Percentiles rank a stretch among this genome's conserved stretches.
Evolutionary conservation across 495 filamentous ascomycete genomes (phyloP).

Genomic region (Rusavskia elegans): DNA sequence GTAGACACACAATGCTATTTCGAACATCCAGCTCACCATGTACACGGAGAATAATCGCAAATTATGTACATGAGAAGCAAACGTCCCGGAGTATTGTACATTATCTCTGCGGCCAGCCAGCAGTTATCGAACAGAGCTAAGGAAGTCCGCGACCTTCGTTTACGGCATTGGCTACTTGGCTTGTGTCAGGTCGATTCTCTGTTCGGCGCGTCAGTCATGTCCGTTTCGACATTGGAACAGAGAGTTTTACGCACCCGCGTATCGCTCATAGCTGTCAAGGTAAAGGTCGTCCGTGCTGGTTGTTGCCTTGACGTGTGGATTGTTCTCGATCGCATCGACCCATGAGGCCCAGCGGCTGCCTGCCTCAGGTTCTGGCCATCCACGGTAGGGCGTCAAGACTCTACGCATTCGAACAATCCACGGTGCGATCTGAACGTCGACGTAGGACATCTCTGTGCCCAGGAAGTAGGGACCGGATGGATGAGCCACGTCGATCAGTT

Average conservation of each 20-base stretch:
- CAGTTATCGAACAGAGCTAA: slow-evolving; percentile 7
- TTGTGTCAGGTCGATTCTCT: slow-evolving; percentile 48
- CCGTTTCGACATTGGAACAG: background rate
- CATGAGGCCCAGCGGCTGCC: slow-evolving; percentile 60
- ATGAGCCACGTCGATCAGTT: slow-evolving; percentile 58
- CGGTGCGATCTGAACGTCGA: slow-evolving; percentile 79
- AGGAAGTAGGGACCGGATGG: slow-evolving; percentile 68
- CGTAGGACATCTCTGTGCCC: slow-evolving; percentile 52
- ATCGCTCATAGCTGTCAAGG: slow-evolving; percentile 52
- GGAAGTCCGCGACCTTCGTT: slow-evolving; percentile 40
- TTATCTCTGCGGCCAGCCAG: background rate
- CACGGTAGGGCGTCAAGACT: slow-evolving; percentile 65
- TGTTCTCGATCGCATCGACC: slow-evolving; percentile 66
- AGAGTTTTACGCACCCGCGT: slow-evolving; percentile 32
- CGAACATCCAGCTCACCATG: too few relatives aligned
- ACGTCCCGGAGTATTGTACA: background rate
- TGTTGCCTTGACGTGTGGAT: slow-evolving; percentile 59
- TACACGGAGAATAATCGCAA: background rate
- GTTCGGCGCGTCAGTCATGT: slow-evolving; percentile 10
- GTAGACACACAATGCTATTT: too few relatives aligned
- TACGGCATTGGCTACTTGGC: slow-evolving; percentile 40
- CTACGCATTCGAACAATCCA: slow-evolving; percentile 65
- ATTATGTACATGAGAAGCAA: background rate
- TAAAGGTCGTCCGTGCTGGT: slow-evolving; percentile 64
- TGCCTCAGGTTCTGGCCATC: slow-evolving; percentile 57